A percentile compares a stretch with the other conserved stretches of the same genome.
phyloP scores from a whole-genome alignment of 495 filamentous ascomycete genomes.

The Neurospora sp. region DNA sequence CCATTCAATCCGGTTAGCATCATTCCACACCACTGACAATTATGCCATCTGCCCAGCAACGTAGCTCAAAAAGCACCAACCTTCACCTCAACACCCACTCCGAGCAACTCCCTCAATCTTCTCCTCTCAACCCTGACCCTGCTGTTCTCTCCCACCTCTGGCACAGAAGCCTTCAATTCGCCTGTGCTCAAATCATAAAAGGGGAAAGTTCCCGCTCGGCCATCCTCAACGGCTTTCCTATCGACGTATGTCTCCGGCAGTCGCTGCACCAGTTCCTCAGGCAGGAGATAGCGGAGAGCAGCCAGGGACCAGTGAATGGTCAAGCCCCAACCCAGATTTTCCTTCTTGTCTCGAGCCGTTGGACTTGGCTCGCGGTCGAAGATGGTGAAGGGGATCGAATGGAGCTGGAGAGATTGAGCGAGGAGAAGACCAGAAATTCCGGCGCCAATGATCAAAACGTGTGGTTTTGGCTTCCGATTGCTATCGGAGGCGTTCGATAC shows the following conservation, averaged over 20 bases:
- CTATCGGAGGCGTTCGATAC: neutral
- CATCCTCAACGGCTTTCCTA: slow-evolving; percentile 13
- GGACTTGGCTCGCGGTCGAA: slow-evolving; percentile 45
- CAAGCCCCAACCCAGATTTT: slow-evolving; percentile 44
- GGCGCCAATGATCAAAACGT: slow-evolving; percentile 47
- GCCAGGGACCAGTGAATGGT: slow-evolving; percentile 50
- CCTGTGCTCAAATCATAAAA: slow-evolving; percentile 47
- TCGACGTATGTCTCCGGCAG: slow-evolving; percentile 42
- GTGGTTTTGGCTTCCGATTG: neutral
- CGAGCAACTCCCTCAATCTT: slow-evolving; percentile 37
- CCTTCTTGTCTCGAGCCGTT: slow-evolving; percentile 25
- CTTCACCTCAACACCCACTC: slow-evolving; percentile 38
- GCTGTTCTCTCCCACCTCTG: slow-evolving; percentile 28
- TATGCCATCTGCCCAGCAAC: neutral
- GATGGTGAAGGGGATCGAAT: slow-evolving; percentile 31
- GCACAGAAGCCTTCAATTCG: slow-evolving; percentile 26
- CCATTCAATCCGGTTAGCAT: neutral
- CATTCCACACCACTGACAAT: neutral
- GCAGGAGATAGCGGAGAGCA: slow-evolving; percentile 39
- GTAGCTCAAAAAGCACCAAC: slow-evolving; percentile 7
- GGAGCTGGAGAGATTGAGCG: slow-evolving; percentile 45
- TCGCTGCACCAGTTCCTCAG: slow-evolving; percentile 33
- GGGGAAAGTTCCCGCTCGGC: slow-evolving; percentile 26
- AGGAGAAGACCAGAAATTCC: slow-evolving; percentile 51
- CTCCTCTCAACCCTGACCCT: slow-evolving; percentile 40